A percentile compares a stretch with the other conserved stretches of the same genome.
Evolutionary conservation across 495 filamentous ascomycete species (phyloP).

Genomic region (Trichoderma parareesei): DNA sequence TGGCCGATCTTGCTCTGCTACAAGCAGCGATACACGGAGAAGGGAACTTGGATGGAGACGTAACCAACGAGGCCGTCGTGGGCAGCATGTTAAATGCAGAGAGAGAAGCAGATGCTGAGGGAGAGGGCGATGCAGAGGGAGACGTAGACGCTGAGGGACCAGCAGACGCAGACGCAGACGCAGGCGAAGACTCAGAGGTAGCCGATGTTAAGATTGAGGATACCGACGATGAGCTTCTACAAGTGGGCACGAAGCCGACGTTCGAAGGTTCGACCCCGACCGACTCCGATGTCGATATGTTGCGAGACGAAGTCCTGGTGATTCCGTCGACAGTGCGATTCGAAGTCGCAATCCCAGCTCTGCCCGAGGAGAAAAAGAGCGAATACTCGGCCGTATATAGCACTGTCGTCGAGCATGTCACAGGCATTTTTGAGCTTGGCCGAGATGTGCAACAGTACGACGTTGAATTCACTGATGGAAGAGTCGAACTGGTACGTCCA

Average conservation of each 20-base stretch:
- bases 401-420: background rate
- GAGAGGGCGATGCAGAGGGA: no score
- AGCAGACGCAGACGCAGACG: no score
- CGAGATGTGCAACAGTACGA: background rate
- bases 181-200: background rate
- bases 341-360: constrained; percentile 13
- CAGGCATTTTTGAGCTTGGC: background rate
- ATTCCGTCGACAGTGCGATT: background rate
- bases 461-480: constrained; percentile 15
- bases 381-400: constrained; percentile 16
- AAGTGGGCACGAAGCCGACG: background rate
- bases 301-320: background rate
- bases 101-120: no score
- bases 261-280: background rate
- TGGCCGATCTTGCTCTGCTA: background rate
- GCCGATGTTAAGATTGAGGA: background rate
- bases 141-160: no score
- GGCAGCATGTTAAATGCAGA: no score
- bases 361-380: background rate
- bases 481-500: constrained; percentile 13
- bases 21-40: background rate
- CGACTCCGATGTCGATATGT: background rate
- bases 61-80: no score
- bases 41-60: background rate
- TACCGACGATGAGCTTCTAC: background rate